Percentiles rank a stretch among this genome's conserved stretches.
Evolutionary conservation across 2,329 filamentous ascomycete species (phyloP).

Genomic region (Fonsecaea monophora): DNA sequence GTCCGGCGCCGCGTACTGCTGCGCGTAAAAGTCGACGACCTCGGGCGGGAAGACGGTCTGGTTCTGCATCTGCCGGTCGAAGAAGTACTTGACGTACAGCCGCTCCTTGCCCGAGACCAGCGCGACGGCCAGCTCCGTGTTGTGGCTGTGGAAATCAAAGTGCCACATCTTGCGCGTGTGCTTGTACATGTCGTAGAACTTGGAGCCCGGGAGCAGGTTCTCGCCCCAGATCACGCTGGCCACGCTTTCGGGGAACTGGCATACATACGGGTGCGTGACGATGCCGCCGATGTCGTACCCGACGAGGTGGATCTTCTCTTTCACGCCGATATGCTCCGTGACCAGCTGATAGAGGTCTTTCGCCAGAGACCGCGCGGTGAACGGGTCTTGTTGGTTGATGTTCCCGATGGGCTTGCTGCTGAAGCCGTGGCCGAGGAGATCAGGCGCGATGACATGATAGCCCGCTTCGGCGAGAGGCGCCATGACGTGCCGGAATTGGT

Average conservation of each 20-base stretch:
- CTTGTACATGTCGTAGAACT: constrained; percentile 5
- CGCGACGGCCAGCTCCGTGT: neutral
- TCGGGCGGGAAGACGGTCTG: neutral
- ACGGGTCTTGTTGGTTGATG: constrained; percentile 43
- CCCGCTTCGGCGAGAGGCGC: constrained; percentile 40
- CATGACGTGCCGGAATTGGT: neutral
- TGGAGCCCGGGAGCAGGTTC: constrained; percentile 50
- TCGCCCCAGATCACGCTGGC: constrained; percentile 52
- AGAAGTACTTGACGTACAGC: constrained; percentile 8
- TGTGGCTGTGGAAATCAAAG: neutral
- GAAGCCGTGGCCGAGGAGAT: constrained; percentile 38
- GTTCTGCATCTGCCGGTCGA: constrained; percentile 3
- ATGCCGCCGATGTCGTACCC: constrained; percentile 59
- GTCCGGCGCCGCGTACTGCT: constrained; percentile 1
- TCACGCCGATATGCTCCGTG: constrained; percentile 40
- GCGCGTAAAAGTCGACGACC: neutral
- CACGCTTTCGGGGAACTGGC: constrained; percentile 44
- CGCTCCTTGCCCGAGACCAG: constrained; percentile 8
- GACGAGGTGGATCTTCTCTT: constrained; percentile 38
- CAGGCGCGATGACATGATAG: constrained; percentile 44
- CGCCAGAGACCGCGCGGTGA: constrained; percentile 52
- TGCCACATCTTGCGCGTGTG: neutral
- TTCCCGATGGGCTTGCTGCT: constrained; percentile 29
- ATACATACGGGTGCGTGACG: constrained; percentile 50
- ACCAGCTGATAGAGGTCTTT: constrained; percentile 48